phyloP scores from a whole-genome alignment of 2,329 filamentous ascomycete genomes.

The Decorospora gaudefroyi region DNA sequence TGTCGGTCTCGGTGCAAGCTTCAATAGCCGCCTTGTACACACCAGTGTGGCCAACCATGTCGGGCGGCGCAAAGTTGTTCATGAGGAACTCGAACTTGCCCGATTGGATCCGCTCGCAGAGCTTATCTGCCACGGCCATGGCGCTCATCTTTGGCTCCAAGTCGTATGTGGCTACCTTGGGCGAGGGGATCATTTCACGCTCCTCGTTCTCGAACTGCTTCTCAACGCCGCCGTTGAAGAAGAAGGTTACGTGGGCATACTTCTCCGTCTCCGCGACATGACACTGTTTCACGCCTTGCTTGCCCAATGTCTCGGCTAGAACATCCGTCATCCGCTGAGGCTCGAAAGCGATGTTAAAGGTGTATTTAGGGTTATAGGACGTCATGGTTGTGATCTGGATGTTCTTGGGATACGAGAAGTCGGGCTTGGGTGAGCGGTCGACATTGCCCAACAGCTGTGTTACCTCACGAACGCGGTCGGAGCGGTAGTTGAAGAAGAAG shows the following conservation, averaged over 20 bases:
- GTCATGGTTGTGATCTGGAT: conserved; percentile 93
- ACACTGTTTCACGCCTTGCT: conserved; percentile 87
- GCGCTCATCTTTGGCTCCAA: conserved; percentile 95
- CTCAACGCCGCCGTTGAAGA: conserved; percentile 99
- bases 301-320: conserved; percentile 93
- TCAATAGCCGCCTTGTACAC: conserved; percentile 93
- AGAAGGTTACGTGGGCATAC: conserved; percentile 99
- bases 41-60: conserved; percentile 99
- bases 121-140: conserved; percentile 84
- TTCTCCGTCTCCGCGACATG: conserved; percentile 99
- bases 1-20: conserved; percentile 84
- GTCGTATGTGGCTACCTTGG: conserved; percentile 95
- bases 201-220: conserved; percentile 92
- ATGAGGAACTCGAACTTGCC: conserved; percentile 94
- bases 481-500: conserved; percentile 99
- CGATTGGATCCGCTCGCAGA: conserved; percentile 82
- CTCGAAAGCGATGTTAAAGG: conserved; percentile 88
- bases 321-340: conserved; percentile 97
- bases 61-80: conserved; percentile 99
- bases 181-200: conserved; percentile 91
- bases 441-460: conserved; percentile 91
- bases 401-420: conserved; percentile 93
- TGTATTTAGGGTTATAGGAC: conserved; percentile 93
- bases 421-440: conserved; percentile 85
- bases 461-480: conserved; percentile 94